A percentile compares a stretch with the other conserved stretches of the same genome.
phyloP scores from a whole-genome alignment of 1,284 basidiomycete genomes.

The Tremellales sp. region DNA sequence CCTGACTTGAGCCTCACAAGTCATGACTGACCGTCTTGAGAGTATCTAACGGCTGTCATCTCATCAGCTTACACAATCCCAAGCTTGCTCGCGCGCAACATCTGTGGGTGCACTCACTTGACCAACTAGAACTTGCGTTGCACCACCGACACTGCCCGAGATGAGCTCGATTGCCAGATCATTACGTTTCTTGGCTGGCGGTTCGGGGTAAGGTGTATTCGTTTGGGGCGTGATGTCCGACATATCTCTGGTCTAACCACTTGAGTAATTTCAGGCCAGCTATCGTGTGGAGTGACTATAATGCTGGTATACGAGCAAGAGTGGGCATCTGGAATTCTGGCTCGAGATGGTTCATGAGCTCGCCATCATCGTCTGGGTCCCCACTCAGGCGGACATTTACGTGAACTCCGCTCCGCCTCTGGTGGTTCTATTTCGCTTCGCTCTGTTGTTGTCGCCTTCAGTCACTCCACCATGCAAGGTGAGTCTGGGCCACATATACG shows the following conservation, averaged over 20 bases:
- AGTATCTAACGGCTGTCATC: slow-evolving; percentile 61
- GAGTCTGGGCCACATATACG: slow-evolving; percentile 1
- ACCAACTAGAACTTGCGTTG: slow-evolving; percentile 66
- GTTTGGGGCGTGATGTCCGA: slow-evolving; percentile 14
- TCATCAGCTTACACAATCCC: slow-evolving; percentile 2
- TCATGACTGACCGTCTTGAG: slow-evolving; percentile 58
- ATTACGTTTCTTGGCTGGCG: slow-evolving; percentile 34
- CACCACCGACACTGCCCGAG: slow-evolving; percentile 49
- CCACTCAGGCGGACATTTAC: slow-evolving; percentile 5
- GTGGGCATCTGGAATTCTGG: neutral
- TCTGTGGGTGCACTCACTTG: slow-evolving; percentile 59
- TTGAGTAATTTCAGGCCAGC: neutral
- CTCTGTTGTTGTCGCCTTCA: no score
- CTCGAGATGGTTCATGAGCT: neutral
- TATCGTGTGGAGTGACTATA: neutral
- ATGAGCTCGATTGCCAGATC: slow-evolving; percentile 46
- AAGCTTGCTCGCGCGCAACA: no score
- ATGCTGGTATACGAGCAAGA: neutral
- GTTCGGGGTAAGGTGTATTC: slow-evolving; percentile 19
- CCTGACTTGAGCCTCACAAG: neutral
- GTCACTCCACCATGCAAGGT: slow-evolving; percentile 17
- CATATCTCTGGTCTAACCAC: slow-evolving; percentile 6
- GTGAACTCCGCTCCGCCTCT: slow-evolving; percentile 1
- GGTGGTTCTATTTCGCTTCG: no score
- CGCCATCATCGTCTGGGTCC: neutral